phyloP scores from a whole-genome alignment of 768 basidiomycete species.

The Steccherinum ochraceum region DNA sequence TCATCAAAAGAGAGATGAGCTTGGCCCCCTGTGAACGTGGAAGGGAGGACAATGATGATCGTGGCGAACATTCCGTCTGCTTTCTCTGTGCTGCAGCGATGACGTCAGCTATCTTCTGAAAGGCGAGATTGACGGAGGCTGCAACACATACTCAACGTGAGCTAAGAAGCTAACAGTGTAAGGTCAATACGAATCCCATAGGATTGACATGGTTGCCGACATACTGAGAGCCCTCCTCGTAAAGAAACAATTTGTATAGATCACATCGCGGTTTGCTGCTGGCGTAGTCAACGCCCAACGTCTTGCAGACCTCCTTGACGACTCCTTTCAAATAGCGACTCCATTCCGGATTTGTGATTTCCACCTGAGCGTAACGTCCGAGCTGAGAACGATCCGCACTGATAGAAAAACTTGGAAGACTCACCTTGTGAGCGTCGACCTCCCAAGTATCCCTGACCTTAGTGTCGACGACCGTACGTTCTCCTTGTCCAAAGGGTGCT shows the following conservation, averaged over 20 bases:
- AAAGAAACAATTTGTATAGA: constrained; percentile 40
- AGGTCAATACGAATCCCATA: not conserved
- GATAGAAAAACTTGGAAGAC: not conserved
- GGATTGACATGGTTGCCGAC: no score
- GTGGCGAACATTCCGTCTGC: constrained; percentile 45
- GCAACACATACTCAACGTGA: constrained; percentile 45
- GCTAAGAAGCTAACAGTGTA: constrained; percentile 28
- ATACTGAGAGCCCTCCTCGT: constrained; percentile 43
- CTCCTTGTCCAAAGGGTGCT: no score
- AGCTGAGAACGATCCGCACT: not conserved
- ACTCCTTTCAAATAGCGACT: constrained; percentile 23
- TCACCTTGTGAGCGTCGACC: constrained; percentile 36
- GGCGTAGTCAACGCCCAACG: constrained; percentile 28
- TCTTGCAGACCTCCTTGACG: constrained; percentile 24
- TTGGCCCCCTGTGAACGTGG: constrained; percentile 38
- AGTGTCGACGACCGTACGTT: constrained; percentile 30
- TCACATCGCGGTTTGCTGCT: constrained; percentile 28
- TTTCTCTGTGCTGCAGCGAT: constrained; percentile 35
- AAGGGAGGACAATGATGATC: constrained; percentile 40
- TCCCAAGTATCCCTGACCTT: constrained; percentile 30
- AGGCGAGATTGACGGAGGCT: no score
- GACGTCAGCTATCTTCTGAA: not conserved
- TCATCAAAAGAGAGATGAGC: constrained; percentile 35
- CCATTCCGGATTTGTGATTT: constrained; percentile 31
- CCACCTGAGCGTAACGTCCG: not conserved